A percentile compares a stretch with the other conserved stretches of the same genome.
These are phyloP conservation scores for Diplocarpon rosae DNA, from an alignment of 2,329 filamentous ascomycete genomes.

Conservation along the genomic window DNA sequence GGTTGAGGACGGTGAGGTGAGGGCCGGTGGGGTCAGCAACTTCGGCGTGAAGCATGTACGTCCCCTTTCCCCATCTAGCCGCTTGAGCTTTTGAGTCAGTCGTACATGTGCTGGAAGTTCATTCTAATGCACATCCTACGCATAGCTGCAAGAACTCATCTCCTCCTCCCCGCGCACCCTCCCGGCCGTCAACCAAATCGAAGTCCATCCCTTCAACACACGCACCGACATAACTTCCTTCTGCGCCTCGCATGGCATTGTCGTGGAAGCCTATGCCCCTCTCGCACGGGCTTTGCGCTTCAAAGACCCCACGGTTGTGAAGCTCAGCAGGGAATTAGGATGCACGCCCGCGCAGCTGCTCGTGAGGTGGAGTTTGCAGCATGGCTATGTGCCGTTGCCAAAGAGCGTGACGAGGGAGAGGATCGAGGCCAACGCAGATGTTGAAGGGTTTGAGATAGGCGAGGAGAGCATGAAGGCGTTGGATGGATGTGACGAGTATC, in stretches of 20 bases:
- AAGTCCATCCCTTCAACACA: constrained; percentile 76
- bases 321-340: constrained; percentile 54
- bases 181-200: constrained; percentile 70
- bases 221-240: constrained; percentile 53
- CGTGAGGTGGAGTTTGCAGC: constrained; percentile 67
- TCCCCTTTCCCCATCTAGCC: constrained; percentile 9
- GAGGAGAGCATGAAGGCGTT: constrained; percentile 51
- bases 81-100: not conserved
- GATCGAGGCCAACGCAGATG: constrained; percentile 52
- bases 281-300: constrained; percentile 62
- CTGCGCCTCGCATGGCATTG: constrained; percentile 54
- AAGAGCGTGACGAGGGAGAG: constrained; percentile 57
- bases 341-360: constrained; percentile 65
- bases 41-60: constrained; percentile 63
- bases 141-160: constrained; percentile 24
- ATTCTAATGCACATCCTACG: not conserved
- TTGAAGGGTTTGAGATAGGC: constrained; percentile 50
- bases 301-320: constrained; percentile 50
- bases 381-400: constrained; percentile 60
- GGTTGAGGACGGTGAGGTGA: constrained; percentile 58
- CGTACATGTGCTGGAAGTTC: not conserved
- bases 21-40: constrained; percentile 65
- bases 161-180: constrained; percentile 37
- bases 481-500: constrained; percentile 57
- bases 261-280: constrained; percentile 71